Percentiles rank a stretch among this genome's conserved stretches.
Conservation (phyloP, 176 grass and related monocot species). For the Ampelocalamus luodianensis region DNA sequence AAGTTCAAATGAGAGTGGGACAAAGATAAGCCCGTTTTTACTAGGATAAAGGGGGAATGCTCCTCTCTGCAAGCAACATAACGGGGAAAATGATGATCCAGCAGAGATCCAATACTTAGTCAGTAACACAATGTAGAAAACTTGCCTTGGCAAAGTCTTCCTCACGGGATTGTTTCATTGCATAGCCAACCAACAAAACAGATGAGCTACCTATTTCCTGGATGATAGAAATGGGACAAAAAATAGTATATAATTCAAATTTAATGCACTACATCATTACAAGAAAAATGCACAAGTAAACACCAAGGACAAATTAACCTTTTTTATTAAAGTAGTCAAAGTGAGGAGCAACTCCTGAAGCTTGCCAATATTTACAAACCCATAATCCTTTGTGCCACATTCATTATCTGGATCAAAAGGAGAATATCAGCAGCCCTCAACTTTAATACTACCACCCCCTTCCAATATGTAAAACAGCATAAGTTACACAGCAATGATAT, state of each 20-base stretch:
- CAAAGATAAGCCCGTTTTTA: slow-evolving; percentile 67
- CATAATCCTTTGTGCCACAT: slow-evolving; percentile 27
- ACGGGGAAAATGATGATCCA: slow-evolving; percentile 14
- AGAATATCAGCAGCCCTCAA: slow-evolving; percentile 34
- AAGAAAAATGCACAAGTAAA: slow-evolving; percentile 21
- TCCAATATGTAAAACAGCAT: slow-evolving; percentile 13
- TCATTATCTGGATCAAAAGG: slow-evolving; percentile 48
- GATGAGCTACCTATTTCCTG: slow-evolving; percentile 60
- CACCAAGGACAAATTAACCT: slow-evolving; percentile 46
- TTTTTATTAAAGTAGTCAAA: slow-evolving; percentile 71
- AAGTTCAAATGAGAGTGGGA: slow-evolving; percentile 82
- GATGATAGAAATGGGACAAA: slow-evolving; percentile 29
- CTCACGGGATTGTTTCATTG: slow-evolving; percentile 95
- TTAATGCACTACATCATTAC: neutral
- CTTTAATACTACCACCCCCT: neutral
- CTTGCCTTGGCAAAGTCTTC: slow-evolving; percentile 92
- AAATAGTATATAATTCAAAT: slow-evolving; percentile 8
- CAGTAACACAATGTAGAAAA: slow-evolving; percentile 39
- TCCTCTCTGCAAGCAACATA: slow-evolving; percentile 72
- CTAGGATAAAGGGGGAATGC: slow-evolving; percentile 78
- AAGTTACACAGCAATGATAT: neutral
- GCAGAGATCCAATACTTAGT: slow-evolving; percentile 26
- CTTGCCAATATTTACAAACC: slow-evolving; percentile 59
- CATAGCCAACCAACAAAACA: slow-evolving; percentile 73
- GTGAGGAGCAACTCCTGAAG: slow-evolving; percentile 70